Evolutionary conservation across 2,329 filamentous ascomycete genomes (phyloP), one percentile per base, ranked within the genome.

Genomic region (Microcyclosporella mali): DNA sequence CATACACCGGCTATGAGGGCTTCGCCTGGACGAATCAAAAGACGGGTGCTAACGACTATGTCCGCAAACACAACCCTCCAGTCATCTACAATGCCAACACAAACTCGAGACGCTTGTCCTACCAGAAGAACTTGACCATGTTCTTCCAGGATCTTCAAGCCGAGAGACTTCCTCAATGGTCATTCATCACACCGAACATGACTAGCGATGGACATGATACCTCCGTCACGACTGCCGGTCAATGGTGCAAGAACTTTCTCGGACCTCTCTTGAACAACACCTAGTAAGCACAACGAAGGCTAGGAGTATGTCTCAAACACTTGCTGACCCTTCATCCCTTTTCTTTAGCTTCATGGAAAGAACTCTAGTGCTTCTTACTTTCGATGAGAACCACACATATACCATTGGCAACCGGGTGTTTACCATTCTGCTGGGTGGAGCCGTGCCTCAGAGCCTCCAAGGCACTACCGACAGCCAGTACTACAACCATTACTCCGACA

Each of bases 271-370:
- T 92, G 6, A 62, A 73, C 28, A 75, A 90, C 67, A 64, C 70
- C 37, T 75, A 82, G n/a, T n/a, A n/a, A n/a, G n/a, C n/a, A n/a
- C n/a, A n/a, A n/a, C n/a, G n/a, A n/a, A n/a, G n/a, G n/a, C n/a
- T n/a, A n/a, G n/a, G n/a, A n/a, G n/a, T n/a, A n/a, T n/a, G n/a
- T n/a, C n/a, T n/a, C n/a, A n/a, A n/a, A n/a, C n/a, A n/a, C n/a
- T n/a, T n/a, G n/a, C n/a, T n/a, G n/a, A n/a, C n/a, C n/a, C n/a
- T n/a, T n/a, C n/a, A n/a, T n/a, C n/a, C n/a, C n/a, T n/a, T n/a
- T n/a, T n/a, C n/a, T n/a, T n/a, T n/a, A n/a, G n/a, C 53, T 90
- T 92, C 65, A 84, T 82, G 78, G 69, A 84, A 37, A 78, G 84
- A 58, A 89, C 84, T 0, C 74, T 92, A 1, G 74, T 92, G 8